phyloP scores from a whole-genome alignment of 1,284 basidiomycete genomes.

The Chalciporus sp. region DNA sequence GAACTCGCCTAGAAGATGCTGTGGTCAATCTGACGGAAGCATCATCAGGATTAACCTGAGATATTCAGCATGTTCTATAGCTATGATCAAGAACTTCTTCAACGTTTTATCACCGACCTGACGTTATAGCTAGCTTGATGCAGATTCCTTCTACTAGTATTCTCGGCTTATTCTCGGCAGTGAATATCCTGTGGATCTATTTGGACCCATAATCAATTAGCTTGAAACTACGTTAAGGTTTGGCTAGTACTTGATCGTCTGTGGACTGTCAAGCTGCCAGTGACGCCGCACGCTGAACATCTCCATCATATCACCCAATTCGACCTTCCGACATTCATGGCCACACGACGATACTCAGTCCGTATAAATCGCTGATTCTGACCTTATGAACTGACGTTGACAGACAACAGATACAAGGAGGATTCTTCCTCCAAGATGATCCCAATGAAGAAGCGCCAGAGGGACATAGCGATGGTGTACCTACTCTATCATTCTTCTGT shows the following conservation, averaged over 20 bases:
- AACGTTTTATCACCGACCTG: too few relatives aligned
- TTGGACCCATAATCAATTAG: background rate
- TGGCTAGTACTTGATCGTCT: background rate
- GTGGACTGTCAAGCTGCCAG: background rate
- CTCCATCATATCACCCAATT: too few relatives aligned
- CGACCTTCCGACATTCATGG: slow-evolving; percentile 8
- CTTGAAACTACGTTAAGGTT: too few relatives aligned
- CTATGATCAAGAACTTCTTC: too few relatives aligned
- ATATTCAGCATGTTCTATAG: too few relatives aligned
- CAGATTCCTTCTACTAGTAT: background rate
- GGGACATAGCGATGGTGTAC: slow-evolving; percentile 3
- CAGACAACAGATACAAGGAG: slow-evolving; percentile 12
- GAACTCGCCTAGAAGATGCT: too few relatives aligned
- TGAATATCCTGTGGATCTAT: background rate
- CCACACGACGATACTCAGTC: slow-evolving; percentile 20
- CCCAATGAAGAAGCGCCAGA: slow-evolving; percentile 7
- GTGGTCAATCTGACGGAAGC: too few relatives aligned
- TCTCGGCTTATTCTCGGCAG: background rate
- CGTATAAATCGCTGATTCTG: slow-evolving; percentile 4
- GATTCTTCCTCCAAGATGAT: slow-evolving; percentile 28
- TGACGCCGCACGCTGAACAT: background rate
- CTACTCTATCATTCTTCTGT: slow-evolving; percentile 1
- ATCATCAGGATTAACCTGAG: too few relatives aligned
- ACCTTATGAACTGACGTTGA: background rate
- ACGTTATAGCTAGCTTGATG: too few relatives aligned